phyloP scores from a whole-genome alignment of 805 yeast species.

The Ogataea glucozyma region DNA sequence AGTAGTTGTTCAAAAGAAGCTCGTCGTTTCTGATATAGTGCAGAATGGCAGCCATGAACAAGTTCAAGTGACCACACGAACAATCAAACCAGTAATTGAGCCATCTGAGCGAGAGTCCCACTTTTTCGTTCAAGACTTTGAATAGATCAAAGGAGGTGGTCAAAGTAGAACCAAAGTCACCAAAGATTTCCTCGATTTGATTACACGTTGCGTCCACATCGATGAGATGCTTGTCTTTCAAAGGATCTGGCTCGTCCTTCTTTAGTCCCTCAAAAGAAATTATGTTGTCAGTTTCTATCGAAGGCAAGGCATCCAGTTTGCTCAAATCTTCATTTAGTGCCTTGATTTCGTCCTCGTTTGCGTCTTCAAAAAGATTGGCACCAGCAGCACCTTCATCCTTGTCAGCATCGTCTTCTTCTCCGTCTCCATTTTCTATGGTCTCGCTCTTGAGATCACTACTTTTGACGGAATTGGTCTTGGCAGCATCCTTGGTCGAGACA shows the following conservation, averaged over 20 bases:
- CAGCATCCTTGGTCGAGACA: slow-evolving; percentile 1
- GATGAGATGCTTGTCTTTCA: slow-evolving; percentile 27
- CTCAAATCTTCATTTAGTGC: slow-evolving; percentile 27
- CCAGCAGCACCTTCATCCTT: slow-evolving; percentile 17
- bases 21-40: slow-evolving; percentile 33
- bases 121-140: slow-evolving; percentile 30
- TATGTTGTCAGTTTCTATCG: slow-evolving; percentile 18
- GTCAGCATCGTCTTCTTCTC: slow-evolving; percentile 4
- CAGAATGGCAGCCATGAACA: slow-evolving; percentile 32
- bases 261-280: slow-evolving; percentile 26
- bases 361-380: slow-evolving; percentile 35
- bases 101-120: slow-evolving; percentile 35
- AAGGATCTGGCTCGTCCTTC: slow-evolving; percentile 34
- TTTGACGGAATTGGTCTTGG: too few relatives aligned
- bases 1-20: slow-evolving; percentile 27
- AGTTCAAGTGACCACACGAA: slow-evolving; percentile 35
- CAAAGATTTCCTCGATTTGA: slow-evolving; percentile 29
- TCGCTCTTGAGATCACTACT: too few relatives aligned
- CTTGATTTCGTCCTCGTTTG: slow-evolving; percentile 34
- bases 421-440: slow-evolving; percentile 1
- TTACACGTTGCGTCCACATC: slow-evolving; percentile 24
- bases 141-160: slow-evolving; percentile 32
- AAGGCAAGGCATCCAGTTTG: slow-evolving; percentile 19
- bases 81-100: slow-evolving; percentile 37
- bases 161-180: slow-evolving; percentile 28